Conservation (phyloP, 1,284 basidiomycete genomes). For the Blastosporella zonata region DNA sequence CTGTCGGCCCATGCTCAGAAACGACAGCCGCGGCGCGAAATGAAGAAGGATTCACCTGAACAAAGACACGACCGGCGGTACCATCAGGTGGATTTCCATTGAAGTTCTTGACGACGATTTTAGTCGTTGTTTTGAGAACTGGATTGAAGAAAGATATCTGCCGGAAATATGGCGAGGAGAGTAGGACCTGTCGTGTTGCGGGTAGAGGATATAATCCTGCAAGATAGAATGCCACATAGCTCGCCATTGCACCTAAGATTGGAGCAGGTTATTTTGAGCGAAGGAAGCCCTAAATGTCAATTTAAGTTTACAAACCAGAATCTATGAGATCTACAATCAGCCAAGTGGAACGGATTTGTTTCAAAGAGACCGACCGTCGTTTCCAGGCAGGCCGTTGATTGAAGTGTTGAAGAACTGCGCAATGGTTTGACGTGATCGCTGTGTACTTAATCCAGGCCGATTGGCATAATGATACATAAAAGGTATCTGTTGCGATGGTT, state of each 20-base stretch:
- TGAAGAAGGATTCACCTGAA: slow-evolving; percentile 39
- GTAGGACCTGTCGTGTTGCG: slow-evolving; percentile 54
- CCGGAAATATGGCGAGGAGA: slow-evolving; percentile 62
- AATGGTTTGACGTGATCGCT: slow-evolving; percentile 52
- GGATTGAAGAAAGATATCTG: slow-evolving; percentile 60
- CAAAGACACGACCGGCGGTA: slow-evolving; percentile 51
- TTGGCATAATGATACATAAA: slow-evolving; percentile 48
- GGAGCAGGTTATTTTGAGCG: neutral
- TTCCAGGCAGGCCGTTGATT: slow-evolving; percentile 53
- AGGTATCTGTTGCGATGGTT: slow-evolving; percentile 46
- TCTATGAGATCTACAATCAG: slow-evolving; percentile 27
- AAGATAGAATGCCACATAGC: slow-evolving; percentile 60
- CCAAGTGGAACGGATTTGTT: slow-evolving; percentile 3
- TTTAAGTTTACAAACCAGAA: slow-evolving; percentile 30
- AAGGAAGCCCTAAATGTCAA: neutral
- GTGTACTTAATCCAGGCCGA: slow-evolving; percentile 52
- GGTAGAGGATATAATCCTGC: slow-evolving; percentile 58
- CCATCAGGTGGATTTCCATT: slow-evolving; percentile 48
- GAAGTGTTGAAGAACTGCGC: slow-evolving; percentile 55
- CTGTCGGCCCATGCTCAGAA: slow-evolving; percentile 28
- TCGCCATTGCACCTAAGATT: slow-evolving; percentile 62
- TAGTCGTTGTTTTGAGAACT: slow-evolving; percentile 52
- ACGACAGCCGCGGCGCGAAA: neutral
- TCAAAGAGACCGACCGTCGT: slow-evolving; percentile 42
- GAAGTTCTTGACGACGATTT: slow-evolving; percentile 50